phyloP scores from a whole-genome alignment of 306 rosid species.

The Rubus idaeus region DNA sequence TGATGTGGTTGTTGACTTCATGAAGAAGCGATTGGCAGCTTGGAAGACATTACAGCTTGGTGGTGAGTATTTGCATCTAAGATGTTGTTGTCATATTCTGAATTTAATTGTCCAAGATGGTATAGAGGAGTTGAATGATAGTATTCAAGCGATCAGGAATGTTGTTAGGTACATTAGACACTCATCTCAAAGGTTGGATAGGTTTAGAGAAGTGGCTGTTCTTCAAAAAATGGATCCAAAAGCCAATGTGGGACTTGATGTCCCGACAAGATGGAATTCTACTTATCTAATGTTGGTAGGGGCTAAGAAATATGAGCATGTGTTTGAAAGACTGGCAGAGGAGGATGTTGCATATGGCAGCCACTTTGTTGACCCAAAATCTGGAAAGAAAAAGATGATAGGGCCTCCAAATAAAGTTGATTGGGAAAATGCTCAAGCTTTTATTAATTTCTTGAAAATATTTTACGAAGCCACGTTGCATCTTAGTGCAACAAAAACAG shows the following conservation, averaged over 20 bases:
- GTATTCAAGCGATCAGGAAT: background rate
- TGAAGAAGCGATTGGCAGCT: background rate
- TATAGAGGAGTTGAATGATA: background rate
- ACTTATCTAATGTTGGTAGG: background rate
- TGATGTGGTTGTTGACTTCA: background rate
- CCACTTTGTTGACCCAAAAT: background rate
- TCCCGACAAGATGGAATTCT: background rate
- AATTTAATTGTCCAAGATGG: background rate
- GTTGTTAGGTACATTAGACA: background rate
- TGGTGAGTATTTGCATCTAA: background rate
- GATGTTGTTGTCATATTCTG: background rate
- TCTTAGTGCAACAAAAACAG: too few relatives aligned
- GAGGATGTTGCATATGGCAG: background rate
- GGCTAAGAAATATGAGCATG: background rate
- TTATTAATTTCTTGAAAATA: too few relatives aligned
- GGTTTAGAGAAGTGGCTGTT: background rate
- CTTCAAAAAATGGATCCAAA: background rate
- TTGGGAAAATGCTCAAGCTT: background rate
- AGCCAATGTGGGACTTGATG: background rate
- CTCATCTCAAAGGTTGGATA: background rate
- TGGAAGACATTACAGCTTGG: background rate
- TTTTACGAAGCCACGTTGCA: too few relatives aligned
- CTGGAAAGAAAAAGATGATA: background rate
- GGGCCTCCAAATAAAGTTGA: background rate
- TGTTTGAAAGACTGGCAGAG: background rate